Conservation (phyloP, 140 eudicot species). For the Ambrosia hybrid region DNA sequence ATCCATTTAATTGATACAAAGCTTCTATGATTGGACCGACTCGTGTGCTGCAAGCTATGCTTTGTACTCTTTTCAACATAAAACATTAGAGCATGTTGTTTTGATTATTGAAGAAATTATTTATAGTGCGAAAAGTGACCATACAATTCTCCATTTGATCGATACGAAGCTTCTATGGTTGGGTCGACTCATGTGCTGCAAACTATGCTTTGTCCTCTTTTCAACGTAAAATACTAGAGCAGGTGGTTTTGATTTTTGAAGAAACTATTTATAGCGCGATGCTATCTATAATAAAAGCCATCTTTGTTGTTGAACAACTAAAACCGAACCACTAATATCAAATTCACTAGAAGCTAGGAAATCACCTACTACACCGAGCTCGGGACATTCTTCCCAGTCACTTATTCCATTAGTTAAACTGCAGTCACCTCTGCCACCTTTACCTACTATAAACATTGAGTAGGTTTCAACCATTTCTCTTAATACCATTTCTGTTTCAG, state of each 20-base stretch:
- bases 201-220: slow-evolving; percentile 5
- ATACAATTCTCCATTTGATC: not conserved
- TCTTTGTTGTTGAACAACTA: slow-evolving; percentile 77
- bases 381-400: slow-evolving; percentile 99
- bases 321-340: slow-evolving; percentile 72
- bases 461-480: slow-evolving; percentile 79
- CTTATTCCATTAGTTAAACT: slow-evolving; percentile 79
- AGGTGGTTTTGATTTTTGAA: slow-evolving; percentile 18
- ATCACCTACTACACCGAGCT: slow-evolving; percentile 94
- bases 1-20: not conserved
- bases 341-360: slow-evolving; percentile 90
- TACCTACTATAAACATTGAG: slow-evolving; percentile 86
- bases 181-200: slow-evolving; percentile 9
- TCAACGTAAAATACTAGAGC: slow-evolving; percentile 14
- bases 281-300: slow-evolving; percentile 22
- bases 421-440: slow-evolving; percentile 71
- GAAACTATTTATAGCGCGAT: slow-evolving; percentile 3
- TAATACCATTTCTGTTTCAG: slow-evolving; percentile 65
- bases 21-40: slow-evolving; percentile 11
- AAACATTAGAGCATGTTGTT: slow-evolving; percentile 9
- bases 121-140: not conserved
- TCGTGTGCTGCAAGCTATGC: slow-evolving; percentile 12
- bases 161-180: slow-evolving; percentile 7
- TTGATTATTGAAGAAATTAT: slow-evolving; percentile 10
- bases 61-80: slow-evolving; percentile 13